Percentiles rank a stretch among this genome's conserved stretches.
Conservation (phyloP, 768 basidiomycete species). For the Russula sp. region DNA sequence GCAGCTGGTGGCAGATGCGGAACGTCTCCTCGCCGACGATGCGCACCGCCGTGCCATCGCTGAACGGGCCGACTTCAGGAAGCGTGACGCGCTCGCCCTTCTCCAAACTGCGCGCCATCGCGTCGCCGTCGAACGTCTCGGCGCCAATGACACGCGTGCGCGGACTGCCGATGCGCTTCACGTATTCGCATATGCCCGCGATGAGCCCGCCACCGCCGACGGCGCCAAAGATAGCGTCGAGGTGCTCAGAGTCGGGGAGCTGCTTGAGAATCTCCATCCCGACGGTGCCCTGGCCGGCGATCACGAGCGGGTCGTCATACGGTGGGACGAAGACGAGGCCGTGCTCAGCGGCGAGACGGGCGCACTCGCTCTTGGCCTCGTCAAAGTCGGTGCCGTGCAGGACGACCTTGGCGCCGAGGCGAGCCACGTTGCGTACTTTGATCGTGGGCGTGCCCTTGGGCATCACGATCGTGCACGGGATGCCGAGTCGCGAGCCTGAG, state of each 20-base stretch:
- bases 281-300: conserved; percentile 94
- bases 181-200: conserved; percentile 85
- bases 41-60: conserved; percentile 95
- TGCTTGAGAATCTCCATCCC: conserved; percentile 96
- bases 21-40: conserved; percentile 94
- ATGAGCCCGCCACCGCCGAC: conserved; percentile 92
- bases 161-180: conserved; percentile 87
- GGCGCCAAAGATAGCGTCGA: conserved; percentile 85
- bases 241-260: conserved; percentile 57
- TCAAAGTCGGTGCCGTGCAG: conserved; percentile 91
- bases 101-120: conserved; percentile 78
- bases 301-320: conserved; percentile 94
- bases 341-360: conserved; percentile 67
- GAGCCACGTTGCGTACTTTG: conserved; percentile 93
- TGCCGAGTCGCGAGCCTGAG: conserved; percentile 77
- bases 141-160: conserved; percentile 76
- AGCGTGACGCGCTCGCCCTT: conserved; percentile 78
- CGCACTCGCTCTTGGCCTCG: conserved; percentile 92
- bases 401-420: conserved; percentile 91
- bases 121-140: conserved; percentile 94
- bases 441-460: conserved; percentile 90
- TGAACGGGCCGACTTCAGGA: conserved; percentile 90
- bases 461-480: conserved; percentile 99
- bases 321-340: conserved; percentile 90
- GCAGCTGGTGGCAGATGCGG: conserved; percentile 76